Percentiles rank a stretch among this genome's conserved stretches.
Evolutionary conservation across 768 basidiomycete species (phyloP).

Genomic region (Scleroderma citrinum): DNA sequence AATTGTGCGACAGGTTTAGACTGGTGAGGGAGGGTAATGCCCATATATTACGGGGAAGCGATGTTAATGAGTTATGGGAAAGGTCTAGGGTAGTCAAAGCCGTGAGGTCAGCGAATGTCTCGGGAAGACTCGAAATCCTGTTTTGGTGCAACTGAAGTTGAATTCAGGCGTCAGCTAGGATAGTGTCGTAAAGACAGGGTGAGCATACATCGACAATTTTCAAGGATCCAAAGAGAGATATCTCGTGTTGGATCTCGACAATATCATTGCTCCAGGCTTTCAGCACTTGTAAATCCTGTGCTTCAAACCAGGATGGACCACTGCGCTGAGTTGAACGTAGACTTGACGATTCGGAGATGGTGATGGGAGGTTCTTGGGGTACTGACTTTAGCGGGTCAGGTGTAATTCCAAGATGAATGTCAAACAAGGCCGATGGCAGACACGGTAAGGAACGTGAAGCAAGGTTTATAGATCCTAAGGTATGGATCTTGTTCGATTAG

Average conservation of each 20-base stretch:
- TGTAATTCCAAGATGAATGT: slow-evolving; percentile 71
- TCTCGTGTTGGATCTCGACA: slow-evolving; percentile 71
- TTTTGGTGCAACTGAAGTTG: slow-evolving; percentile 66
- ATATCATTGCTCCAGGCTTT: slow-evolving; percentile 83
- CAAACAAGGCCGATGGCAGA: slow-evolving; percentile 72
- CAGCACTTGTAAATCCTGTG: slow-evolving; percentile 67
- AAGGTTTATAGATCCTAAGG: slow-evolving; percentile 68
- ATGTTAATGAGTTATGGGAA: slow-evolving; percentile 62
- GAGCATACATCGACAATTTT: slow-evolving; percentile 71
- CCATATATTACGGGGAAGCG: slow-evolving; percentile 60
- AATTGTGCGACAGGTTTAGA: slow-evolving; percentile 71
- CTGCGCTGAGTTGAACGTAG: slow-evolving; percentile 38
- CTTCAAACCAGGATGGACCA: slow-evolving; percentile 71
- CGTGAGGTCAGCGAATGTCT: slow-evolving; percentile 62
- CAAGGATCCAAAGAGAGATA: slow-evolving; percentile 77
- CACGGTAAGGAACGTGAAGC: slow-evolving; percentile 67
- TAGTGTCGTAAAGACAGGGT: background rate
- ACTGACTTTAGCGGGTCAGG: slow-evolving; percentile 66
- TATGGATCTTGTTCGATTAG: slow-evolving; percentile 40
- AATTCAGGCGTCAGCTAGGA: background rate
- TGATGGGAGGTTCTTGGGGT: slow-evolving; percentile 49
- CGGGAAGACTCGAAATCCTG: slow-evolving; percentile 54
- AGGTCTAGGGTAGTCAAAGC: slow-evolving; percentile 64
- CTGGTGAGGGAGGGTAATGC: slow-evolving; percentile 59
- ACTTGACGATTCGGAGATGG: slow-evolving; percentile 31